Percentiles rank a stretch among this genome's conserved stretches.
Conservation (phyloP, 352 stramenopile species). For the Globisporangium spiculum region DNA sequence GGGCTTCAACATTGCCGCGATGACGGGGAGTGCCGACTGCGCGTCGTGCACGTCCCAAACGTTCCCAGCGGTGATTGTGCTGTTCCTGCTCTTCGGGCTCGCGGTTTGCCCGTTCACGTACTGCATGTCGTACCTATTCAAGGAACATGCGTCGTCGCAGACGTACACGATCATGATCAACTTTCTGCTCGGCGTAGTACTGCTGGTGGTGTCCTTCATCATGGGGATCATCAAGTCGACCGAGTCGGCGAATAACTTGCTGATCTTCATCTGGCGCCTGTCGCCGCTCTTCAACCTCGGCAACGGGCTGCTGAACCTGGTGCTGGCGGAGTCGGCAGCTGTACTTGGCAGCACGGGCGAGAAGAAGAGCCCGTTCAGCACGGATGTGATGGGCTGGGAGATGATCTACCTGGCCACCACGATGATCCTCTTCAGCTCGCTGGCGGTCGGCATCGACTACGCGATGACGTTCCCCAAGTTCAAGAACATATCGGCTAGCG, state of each 20-base stretch:
- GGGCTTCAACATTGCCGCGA: constrained; percentile 24
- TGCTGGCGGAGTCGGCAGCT: background rate
- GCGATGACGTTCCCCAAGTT: constrained; percentile 61
- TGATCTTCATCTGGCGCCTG: constrained; percentile 52
- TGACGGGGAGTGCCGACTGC: constrained; percentile 28
- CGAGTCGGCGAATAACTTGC: constrained; percentile 26
- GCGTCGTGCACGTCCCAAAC: constrained; percentile 16
- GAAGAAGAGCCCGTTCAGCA: background rate
- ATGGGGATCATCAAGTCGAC: constrained; percentile 24
- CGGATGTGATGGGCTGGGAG: constrained; percentile 26
- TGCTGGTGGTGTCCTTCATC: constrained; percentile 53
- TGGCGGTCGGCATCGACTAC: constrained; percentile 54
- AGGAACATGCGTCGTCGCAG: constrained; percentile 40
- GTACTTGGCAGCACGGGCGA: background rate
- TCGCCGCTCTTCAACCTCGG: constrained; percentile 57
- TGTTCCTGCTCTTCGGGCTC: constrained; percentile 61
- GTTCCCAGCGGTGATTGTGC: constrained; percentile 39
- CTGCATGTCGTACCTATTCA: constrained; percentile 55
- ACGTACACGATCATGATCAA: constrained; percentile 52
- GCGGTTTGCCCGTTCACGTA: constrained; percentile 63
- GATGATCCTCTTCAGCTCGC: constrained; percentile 18
- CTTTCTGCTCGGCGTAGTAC: constrained; percentile 53
- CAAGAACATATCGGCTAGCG: constrained; percentile 17
- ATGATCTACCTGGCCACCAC: constrained; percentile 28
- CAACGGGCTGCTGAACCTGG: constrained; percentile 44